Base-by-base conservation (phyloP, 164 flowering plant genomes). In the Kalanchoe fedtschenkoi region DNA sequence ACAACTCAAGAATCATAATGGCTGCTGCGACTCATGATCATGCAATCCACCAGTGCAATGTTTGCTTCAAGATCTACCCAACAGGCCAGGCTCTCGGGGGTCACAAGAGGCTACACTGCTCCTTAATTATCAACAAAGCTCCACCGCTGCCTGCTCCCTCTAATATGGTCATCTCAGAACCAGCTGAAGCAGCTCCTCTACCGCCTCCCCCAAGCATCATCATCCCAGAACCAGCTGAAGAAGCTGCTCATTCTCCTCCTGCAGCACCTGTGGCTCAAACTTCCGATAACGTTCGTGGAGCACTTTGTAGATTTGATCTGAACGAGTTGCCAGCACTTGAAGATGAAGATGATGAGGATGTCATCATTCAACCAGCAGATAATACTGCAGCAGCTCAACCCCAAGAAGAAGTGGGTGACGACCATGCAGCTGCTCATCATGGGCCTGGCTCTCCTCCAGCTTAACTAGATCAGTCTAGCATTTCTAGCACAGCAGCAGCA, bases 51-150 rank as follows among this genome's bases (percentile, higher is more conserved):
- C 62, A 58, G 13, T 76, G 78, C 70, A 63, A 59, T 54, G 65
- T 69, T 9, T 79, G 86, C 65, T 14, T 51, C 58, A 74, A 71
- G 66, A 55, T 42, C 2, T 80, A 76, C 56, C 66, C 72, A 11
- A 69, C 76, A 0, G 80, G 82, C 22, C 81, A 75, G 65, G 81
- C 81, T 16, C 74, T 73, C 4, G 85, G 82, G 1, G 79, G 79
- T 2, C 82, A 76, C 65, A 64, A 61, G 68, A 76, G 78, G 63
- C 53, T 74, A 19, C 75, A 71, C 42, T 69, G 71, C 65, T 33
- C 29, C 6, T 43, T 10, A 43, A 8, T 43, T 43, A 43, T 43
- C 1, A n/a, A 21, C 22, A 43, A 43, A n/a, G 22, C 51, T 43
- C 51, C 51, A 3, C 24, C 22, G 0, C 24, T n/a, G 22, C 51